Evolutionary conservation across 176 grass and related monocot genomes (phyloP), one percentile per base, ranked within the genome.

Genomic region (Saccharum spontaneum): DNA sequence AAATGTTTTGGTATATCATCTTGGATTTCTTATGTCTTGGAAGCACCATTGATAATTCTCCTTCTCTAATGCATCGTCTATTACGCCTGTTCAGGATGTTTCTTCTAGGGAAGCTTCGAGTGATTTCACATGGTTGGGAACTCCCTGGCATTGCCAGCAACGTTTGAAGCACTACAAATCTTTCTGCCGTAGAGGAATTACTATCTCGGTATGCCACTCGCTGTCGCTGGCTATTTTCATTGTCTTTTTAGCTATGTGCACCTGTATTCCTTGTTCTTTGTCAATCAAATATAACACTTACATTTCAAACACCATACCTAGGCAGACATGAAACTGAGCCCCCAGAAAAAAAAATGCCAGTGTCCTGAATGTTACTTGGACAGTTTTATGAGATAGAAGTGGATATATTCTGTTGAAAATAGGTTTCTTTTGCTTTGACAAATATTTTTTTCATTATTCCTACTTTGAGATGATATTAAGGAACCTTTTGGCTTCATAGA

Each of bases 121-220:
- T 80, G 85, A 87, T 49, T 95, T 95, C 59, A 78, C 86, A 82
- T 98, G 96, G 96, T 64, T 95, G 73, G 96, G 93, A 40, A 79
- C 87, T 73, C 67, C 93, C 67, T 87, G 86, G 91, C 73, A 79
- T 43, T 98, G 96, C 70, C 80, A 83, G 73, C 93, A 92, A 83
- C 86, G 70, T 63, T 80, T 90, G 81, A 98, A 92, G 31, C 96
- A 98, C 74, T 94, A 98, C 81, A 90, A 82, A 64, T 95, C 96
- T 49, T 95, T 98, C 81, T 84, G 77, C 31, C 83, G 86, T 15
- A 88, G 86, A 30, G 96, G 96, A 63, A 85, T 95, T 77, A 98
- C 89, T 52, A 95, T 98, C 67, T 95, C 93, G 68, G 96, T 98
- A 90, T 85, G 91, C 33, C 17, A 64, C 22, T 44, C 9, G 24